Base-by-base conservation (phyloP, 768 basidiomycete species). In the Auricularia sp. region DNA sequence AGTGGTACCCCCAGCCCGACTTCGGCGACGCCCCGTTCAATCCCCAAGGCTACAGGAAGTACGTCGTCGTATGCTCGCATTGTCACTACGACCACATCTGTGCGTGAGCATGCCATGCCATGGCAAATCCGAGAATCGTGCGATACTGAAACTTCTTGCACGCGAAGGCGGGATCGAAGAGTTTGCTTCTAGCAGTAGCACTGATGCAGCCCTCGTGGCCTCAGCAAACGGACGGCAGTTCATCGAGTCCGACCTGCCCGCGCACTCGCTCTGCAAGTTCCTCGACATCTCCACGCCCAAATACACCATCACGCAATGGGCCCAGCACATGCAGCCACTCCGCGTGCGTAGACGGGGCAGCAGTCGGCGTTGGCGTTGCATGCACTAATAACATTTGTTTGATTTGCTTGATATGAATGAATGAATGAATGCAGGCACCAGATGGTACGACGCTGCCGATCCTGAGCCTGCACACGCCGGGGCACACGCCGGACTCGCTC, bases 81-180 rank as follows among this genome's bases (percentile, higher is more conserved):
- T 83, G 82, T 65, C 84, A 85, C 67, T 84, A 82, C 67, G 84
- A 85, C 67, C 83, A 84, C 67, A 85, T 85, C 42, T 73, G 83
- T 84, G 70, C 62, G 82, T 76, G 51, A 54, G 29, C 62, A 42
- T 45, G 29, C 29, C 29, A 29, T 29, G 29, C 29, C 29, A 29
- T 29, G 29, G 29, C 29, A 29, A 29, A 29, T 29, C 29, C 29
- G 29, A 29, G 29, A 11, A 3, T 5, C 16, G n/a, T 51, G 34
- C n/a, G 61, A 62, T 2, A 5, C 33, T 21, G 16, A 65, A 56
- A 24, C 18, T 24, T 37, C 44, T 24, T 63, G n/a, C 45, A 36
- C 54, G 18, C 29, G 21, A 47, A 83, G 82, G 83, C 61, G 83
- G 77, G 1, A 72, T 79, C 39, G 82, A 84, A 69, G 78, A 81